Evolutionary conservation across 2,329 filamentous ascomycete species (phyloP), one percentile per base, ranked within the genome.

Genomic region (Colletotrichum tamarilloi): DNA sequence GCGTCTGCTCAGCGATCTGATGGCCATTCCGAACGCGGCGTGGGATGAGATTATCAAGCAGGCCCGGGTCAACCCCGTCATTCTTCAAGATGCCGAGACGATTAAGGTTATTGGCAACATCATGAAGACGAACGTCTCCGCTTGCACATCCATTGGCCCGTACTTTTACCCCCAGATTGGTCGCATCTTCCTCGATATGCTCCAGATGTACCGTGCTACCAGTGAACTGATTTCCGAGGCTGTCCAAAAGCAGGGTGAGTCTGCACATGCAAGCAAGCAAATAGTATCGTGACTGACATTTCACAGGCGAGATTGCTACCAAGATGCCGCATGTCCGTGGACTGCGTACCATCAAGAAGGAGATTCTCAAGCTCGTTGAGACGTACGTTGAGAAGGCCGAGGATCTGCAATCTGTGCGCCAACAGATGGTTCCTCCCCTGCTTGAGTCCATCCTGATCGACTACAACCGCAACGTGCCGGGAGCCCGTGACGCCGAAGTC

Each of bases 101-200:
- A 98, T 99, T 86, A 99, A 99, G 87, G 92, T 99, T 77, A 95
- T 99, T 75, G 97, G 97, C 77, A 99, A 99, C 84, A 98, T 99
- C 81, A 99, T 99, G 97, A 99, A 99, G 90, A 99, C 97, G 1
- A 99, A 99, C 79, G 97, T 99, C 5, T 96, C 97, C n/a, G 97
- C 97, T 46, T 99, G 97, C 83, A 94, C 94, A 46, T 98, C 97
- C 0, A 97, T 99, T 72, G 97, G 97, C 42, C 92, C 94, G 65
- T 99, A 98, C 85, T 99, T 99, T 84, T 98, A 98, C 80, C 96
- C 97, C 14, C 97, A 99, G 82, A 98, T 99, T 78, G 97, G 96
- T 53, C 93, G 95, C 70, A 98, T 99, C 77, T 99, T 98, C 83
- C 92, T 97, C 77, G 97, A 99, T 81, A 98, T 99, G 96, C 87